Base-by-base conservation (phyloP, 2,329 filamentous ascomycete genomes). In the Colletotrichum navitas region DNA sequence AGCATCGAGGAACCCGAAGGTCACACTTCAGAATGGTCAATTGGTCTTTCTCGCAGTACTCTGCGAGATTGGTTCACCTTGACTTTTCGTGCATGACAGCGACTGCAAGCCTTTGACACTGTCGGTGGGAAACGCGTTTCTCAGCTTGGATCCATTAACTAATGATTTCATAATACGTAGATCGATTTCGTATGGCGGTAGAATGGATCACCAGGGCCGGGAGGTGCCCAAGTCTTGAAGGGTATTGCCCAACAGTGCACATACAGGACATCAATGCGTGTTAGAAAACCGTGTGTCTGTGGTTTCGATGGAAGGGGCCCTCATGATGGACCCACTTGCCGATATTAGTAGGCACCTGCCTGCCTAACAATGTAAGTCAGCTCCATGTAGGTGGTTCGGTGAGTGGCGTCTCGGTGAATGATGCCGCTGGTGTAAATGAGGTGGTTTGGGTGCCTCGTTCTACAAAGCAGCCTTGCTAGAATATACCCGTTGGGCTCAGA, bases 1-100 rank as follows among this genome's bases (percentile, higher is more conserved):
- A 67, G 49, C 74, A 75, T 36, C 8, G 79, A 76, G 68, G 79
- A 71, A 64, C 74, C 74, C 52, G 78, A 77, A 73, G 74, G 76
- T 69, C 76, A 79, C 54, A 74, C 78, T 71, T 49, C 21, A 24
- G 36, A 7, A 18, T 32, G 7, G 55, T 65, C 52, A 45, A 39
- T 56, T 41, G 18, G 29, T 6, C 29, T 3, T 51, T 14, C 49
- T 52, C 34, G 5, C 3, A 54, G 5, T 16, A 16, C 21, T 32
- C 11, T 5, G 39, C 11, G 60, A n/a, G 16, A 4, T 12, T n/a
- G 11, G 21, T 54, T 45, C 79, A 82, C 71, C 65, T 75, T 74
- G 43, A 75, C 74, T 61, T 75, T 74, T 14, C 73, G 68, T 32
- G 73, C 36, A 63, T 71, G 71, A 29, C 74, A 75, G n/a, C 71